Evolutionary conservation across 2,329 filamentous ascomycete genomes (phyloP), one percentile per base, ranked within the genome.

Genomic region (Botrytis elliptica): DNA sequence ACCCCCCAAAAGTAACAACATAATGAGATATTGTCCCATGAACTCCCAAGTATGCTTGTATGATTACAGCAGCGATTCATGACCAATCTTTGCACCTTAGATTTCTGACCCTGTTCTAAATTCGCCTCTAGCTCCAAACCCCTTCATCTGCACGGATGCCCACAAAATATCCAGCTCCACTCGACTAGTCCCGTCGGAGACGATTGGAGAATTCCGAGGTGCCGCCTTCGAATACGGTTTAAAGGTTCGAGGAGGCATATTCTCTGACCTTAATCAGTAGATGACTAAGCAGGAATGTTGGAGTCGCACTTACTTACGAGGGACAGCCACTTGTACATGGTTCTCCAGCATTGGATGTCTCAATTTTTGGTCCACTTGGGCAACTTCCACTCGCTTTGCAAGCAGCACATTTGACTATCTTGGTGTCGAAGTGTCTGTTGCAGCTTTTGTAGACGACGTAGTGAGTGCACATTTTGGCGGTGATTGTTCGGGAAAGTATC

Each of bases 31-130:
- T 68, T 40, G 33, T 68, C 42, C 46, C 70, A 68, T 67, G 49
- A 73, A 73, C 71, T 73, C 71, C 71, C 66, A 62, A 63, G 64
- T 73, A 73, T 73, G 71, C 71, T 73, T 60, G 71, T 73, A 73
- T 69, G 71, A 59, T 69, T 73, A 73, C 71, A 73, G 65, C 64
- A 60, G 66, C 33, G 33, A 64, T 68, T 46, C 70, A 72, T 44
- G 62, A 68, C 16, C 49, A 52, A 72, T 68, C 49, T 68, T 68
- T 36, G 55, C 40, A 49, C 44, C 40, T 46, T 25, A 59, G 49
- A 38, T 68, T 42, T 44, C 38, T 36, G 33, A 72, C 44, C 63
- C 52, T 60, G 25, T 57, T 52, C 64, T 38, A 33, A 57, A 46
- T 20, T 52, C 70, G 22, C 70, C 44, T 57, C 62, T 68, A 68